These are phyloP conservation scores for Pseudopithomyces maydicus DNA, from an alignment of 2,329 filamentous ascomycete genomes.

Conservation along the genomic window DNA sequence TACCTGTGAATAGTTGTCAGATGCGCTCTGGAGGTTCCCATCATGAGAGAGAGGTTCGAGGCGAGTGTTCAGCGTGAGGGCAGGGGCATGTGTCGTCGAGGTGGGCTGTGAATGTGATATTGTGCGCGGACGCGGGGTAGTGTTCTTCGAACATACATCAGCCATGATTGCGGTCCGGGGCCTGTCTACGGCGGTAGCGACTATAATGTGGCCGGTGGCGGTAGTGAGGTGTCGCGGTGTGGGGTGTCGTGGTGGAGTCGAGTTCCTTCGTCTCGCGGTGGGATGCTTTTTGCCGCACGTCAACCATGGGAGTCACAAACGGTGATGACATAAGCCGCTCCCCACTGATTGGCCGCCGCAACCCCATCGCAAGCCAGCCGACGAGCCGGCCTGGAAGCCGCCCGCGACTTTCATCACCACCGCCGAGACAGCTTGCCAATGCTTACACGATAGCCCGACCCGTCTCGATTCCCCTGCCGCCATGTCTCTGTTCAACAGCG, in stretches of 20 bases:
- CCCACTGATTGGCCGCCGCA: constrained; percentile 29
- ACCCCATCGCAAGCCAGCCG: constrained; percentile 21
- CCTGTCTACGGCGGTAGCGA: constrained; percentile 8
- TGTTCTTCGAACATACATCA: constrained; percentile 46
- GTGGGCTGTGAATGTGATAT: constrained; percentile 20
- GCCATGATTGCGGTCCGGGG: constrained; percentile 57
- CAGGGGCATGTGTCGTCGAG: neutral
- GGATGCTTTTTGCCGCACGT: constrained; percentile 16
- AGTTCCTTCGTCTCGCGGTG: neutral
- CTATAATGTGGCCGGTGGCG: neutral
- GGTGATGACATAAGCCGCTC: constrained; percentile 21
- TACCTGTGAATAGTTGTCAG: constrained; percentile 20
- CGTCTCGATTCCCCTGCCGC: constrained; percentile 6
- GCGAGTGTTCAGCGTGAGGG: neutral
- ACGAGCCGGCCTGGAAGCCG: constrained; percentile 5
- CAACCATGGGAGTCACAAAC: constrained; percentile 6
- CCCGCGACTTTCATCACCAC: constrained; percentile 12
- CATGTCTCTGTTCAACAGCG: constrained; percentile 46
- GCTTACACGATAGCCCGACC: constrained; percentile 24
- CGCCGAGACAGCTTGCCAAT: constrained; percentile 14
- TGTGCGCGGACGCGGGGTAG: constrained; percentile 28
- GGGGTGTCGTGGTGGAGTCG: constrained; percentile 1
- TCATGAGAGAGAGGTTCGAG: neutral
- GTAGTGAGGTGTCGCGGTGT: neutral
- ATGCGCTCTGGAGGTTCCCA: neutral